Evolutionary conservation across 352 stramenopile genomes (phyloP).

Genomic region (Pythium guiyangense): DNA sequence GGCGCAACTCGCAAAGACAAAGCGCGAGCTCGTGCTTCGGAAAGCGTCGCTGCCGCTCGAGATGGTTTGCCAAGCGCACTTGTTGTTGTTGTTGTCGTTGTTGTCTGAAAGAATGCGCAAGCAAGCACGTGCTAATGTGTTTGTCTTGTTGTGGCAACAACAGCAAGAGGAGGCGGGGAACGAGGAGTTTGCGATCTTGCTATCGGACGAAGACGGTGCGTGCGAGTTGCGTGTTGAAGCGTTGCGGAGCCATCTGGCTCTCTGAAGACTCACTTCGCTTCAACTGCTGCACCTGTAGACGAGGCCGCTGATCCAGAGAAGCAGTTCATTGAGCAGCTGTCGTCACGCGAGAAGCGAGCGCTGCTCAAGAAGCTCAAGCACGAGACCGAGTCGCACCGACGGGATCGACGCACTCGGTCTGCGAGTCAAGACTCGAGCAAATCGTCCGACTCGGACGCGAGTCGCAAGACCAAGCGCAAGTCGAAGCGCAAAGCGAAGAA

Average conservation of each 20-base stretch:
- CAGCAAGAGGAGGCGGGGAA: slow-evolving; percentile 20
- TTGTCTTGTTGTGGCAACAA: background rate
- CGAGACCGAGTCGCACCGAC: background rate
- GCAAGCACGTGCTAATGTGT: background rate
- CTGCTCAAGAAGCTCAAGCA: slow-evolving; percentile 58
- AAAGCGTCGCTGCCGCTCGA: slow-evolving; percentile 59
- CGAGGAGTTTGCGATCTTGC: slow-evolving; percentile 61
- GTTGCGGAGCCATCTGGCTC: background rate
- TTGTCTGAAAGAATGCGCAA: too few species aligned
- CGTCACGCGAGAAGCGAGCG: slow-evolving; percentile 57
- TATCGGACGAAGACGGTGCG: slow-evolving; percentile 51
- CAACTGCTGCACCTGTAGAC: slow-evolving; percentile 3
- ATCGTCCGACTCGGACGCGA: slow-evolving; percentile 13
- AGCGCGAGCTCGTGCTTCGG: slow-evolving; percentile 56
- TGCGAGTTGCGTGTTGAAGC: background rate
- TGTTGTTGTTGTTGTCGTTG: background rate
- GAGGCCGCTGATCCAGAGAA: slow-evolving; percentile 35
- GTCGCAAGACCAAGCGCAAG: slow-evolving; percentile 11
- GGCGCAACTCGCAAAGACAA: slow-evolving; percentile 46
- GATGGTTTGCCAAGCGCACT: slow-evolving; percentile 31
- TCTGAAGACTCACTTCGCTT: background rate
- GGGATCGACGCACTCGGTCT: background rate
- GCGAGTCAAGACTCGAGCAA: slow-evolving; percentile 10
- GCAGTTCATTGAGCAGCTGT: slow-evolving; percentile 48
- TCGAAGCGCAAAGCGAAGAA: slow-evolving; percentile 22